These are phyloP conservation scores for Ampelocalamus luodianensis DNA, from an alignment of 176 grass and related monocot genomes.

Conservation along the genomic window DNA sequence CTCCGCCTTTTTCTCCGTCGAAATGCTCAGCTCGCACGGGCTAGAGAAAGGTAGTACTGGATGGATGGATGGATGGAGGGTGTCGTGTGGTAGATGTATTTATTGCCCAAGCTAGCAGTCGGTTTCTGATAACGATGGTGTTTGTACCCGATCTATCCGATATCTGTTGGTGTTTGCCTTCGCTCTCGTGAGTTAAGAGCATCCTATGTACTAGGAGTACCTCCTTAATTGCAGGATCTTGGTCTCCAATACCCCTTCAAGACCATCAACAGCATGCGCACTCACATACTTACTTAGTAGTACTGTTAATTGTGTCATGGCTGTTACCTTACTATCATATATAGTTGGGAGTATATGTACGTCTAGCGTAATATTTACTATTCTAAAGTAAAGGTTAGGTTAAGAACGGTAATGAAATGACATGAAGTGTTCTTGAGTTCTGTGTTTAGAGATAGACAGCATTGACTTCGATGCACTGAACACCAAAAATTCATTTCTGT, in stretches of 20 bases:
- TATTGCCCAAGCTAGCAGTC: neutral
- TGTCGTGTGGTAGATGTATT: neutral
- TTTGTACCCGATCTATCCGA: neutral
- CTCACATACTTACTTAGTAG: neutral
- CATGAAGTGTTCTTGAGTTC: too few relatives aligned
- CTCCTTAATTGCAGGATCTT: neutral
- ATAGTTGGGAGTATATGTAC: too few relatives aligned
- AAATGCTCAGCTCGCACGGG: neutral
- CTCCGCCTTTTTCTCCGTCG: neutral
- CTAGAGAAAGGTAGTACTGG: neutral
- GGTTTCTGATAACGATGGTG: neutral
- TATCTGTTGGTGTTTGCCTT: neutral
- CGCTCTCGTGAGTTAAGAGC: neutral
- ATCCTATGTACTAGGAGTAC: neutral
- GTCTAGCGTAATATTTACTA: too few relatives aligned
- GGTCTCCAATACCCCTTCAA: neutral
- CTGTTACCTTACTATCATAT: too few relatives aligned
- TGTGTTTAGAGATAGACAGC: neutral
- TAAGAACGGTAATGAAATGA: too few relatives aligned
- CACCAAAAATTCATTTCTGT: neutral
- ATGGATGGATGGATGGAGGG: too few relatives aligned
- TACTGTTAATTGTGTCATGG: too few relatives aligned
- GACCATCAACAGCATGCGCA: neutral
- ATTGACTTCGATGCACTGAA: neutral
- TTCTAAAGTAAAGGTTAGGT: too few relatives aligned